Percentiles rank a stretch among this genome's conserved stretches.
phyloP scores from a whole-genome alignment of 305 asterid genomes.

The Solanum aculeatissimum region DNA sequence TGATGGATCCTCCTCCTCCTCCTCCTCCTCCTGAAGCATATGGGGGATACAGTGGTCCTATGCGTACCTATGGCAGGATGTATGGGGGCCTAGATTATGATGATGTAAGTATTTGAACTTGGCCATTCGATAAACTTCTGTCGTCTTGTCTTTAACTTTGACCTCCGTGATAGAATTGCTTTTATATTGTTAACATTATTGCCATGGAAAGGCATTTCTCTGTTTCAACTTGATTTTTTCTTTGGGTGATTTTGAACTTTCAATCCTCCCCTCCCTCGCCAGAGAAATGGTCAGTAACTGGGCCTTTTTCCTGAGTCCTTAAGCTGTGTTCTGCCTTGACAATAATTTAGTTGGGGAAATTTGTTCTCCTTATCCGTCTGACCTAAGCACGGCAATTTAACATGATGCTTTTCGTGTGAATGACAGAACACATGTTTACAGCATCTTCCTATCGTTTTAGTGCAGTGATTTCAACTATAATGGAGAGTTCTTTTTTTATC shows the following conservation, averaged over 20 bases:
- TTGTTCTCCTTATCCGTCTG: not conserved
- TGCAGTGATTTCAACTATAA: not conserved
- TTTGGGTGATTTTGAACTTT: not conserved
- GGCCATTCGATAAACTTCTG: not conserved
- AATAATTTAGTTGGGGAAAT: not conserved
- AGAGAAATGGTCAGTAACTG: not conserved
- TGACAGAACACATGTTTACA: not conserved
- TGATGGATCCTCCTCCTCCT: slow-evolving; percentile 47
- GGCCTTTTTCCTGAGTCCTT: not conserved
- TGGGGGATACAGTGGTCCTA: slow-evolving; percentile 68
- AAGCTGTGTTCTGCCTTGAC: not conserved
- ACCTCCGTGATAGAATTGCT: not conserved
- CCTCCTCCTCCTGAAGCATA: slow-evolving; percentile 65
- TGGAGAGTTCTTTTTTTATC: not conserved
- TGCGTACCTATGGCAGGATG: slow-evolving; percentile 83
- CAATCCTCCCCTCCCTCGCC: not conserved
- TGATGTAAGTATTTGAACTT: slow-evolving; percentile 64
- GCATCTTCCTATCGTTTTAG: not conserved
- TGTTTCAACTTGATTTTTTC: not conserved
- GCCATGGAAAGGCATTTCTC: not conserved
- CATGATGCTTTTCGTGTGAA: not conserved
- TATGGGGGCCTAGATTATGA: slow-evolving; percentile 80
- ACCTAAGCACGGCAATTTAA: not conserved
- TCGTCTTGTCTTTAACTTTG: not conserved
- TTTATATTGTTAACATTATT: not conserved